A percentile compares a stretch with the other conserved stretches of the same genome.
phyloP scores from a whole-genome alignment of 1,284 basidiomycete genomes.

The Rhodotorula sp. region DNA sequence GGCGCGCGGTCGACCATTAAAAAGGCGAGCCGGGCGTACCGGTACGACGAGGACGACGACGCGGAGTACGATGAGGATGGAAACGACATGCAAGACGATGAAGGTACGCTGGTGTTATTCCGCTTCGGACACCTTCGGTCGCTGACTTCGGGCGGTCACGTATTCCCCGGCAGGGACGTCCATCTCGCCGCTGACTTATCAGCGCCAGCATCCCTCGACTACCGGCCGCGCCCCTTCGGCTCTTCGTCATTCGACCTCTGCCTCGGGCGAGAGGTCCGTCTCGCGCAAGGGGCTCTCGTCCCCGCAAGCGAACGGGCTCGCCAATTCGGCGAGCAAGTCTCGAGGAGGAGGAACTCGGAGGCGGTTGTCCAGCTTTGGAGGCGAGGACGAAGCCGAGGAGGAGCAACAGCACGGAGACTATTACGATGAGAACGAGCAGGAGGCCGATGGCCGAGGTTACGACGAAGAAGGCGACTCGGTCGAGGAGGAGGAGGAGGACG shows the following conservation, averaged over 20 bases:
- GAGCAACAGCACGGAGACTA: neutral
- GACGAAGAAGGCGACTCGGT: neutral
- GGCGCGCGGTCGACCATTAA: slow-evolving; percentile 10
- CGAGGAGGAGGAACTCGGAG: neutral
- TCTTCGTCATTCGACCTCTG: slow-evolving; percentile 15
- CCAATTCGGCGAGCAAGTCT: neutral
- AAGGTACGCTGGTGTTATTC: slow-evolving; percentile 53
- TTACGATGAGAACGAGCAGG: neutral
- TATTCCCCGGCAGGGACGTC: slow-evolving; percentile 4
- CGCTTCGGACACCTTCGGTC: neutral
- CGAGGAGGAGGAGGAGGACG: slow-evolving; percentile 7
- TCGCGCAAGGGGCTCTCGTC: slow-evolving; percentile 22
- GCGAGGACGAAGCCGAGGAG: slow-evolving; percentile 10
- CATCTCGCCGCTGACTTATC: slow-evolving; percentile 14
- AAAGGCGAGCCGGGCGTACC: neutral
- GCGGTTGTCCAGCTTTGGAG: slow-evolving; percentile 12
- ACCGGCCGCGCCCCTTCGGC: slow-evolving; percentile 18
- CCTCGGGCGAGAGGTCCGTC: slow-evolving; percentile 12
- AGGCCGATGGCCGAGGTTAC: neutral
- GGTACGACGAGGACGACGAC: slow-evolving; percentile 13
- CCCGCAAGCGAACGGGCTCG: neutral
- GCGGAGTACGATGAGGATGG: slow-evolving; percentile 48
- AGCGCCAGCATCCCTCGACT: slow-evolving; percentile 12
- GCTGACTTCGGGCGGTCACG: neutral
- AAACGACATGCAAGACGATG: slow-evolving; percentile 56